Base-by-base conservation (phyloP, 106 monocot genomes). In the Phalaenopsis aphrodite region DNA sequence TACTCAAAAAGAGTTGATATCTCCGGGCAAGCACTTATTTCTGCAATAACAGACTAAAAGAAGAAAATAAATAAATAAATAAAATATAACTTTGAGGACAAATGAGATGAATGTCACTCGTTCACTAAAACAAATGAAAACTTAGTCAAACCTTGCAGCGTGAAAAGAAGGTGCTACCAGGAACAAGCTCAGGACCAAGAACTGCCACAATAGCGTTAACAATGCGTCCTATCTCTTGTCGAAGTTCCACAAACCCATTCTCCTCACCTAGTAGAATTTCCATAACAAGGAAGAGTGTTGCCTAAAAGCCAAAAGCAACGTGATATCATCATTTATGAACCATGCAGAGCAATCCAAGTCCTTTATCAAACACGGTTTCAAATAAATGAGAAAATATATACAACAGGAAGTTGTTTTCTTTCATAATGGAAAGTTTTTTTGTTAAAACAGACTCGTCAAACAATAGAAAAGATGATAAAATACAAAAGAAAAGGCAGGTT, bases 151-250 rank as follows among this genome's bases (percentile, higher is more conserved):
- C 98, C 98, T 95, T 94, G 91, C 99, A 99, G 56, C 98, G 98
- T 36, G 93, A 94, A 84, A 95, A 99, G 66, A 99, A 99, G 36
- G 91, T 95, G 82, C 99, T 99, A 30, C 93, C 89, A 88, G 99
- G 95, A 82, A 87, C 84, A 83, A 99, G 95, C 83, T 99, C 99
- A 43, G 99, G 99, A 75, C 99, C 99, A 94, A 99, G 84, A 42
- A 95, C 95, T 73, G 95, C 99, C 76, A 99, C 91, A 77, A 99
- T 89, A 48, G 93, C 95, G 93, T 99, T 99, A 56, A 99, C 84
- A 57, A 99, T 84, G 39, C 84, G 87, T 30, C 88, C 95, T 75
- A 99, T 85, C 77, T 83, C 99, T 84, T 99, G 95, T 19, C 91
- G 88, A 77, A 99, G 84, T 81, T 95, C 95, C 85, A 91, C 80